These are phyloP conservation scores for Ophiocordyceps australis DNA, from an alignment of 2,329 filamentous ascomycete genomes.

Conservation along the genomic window DNA sequence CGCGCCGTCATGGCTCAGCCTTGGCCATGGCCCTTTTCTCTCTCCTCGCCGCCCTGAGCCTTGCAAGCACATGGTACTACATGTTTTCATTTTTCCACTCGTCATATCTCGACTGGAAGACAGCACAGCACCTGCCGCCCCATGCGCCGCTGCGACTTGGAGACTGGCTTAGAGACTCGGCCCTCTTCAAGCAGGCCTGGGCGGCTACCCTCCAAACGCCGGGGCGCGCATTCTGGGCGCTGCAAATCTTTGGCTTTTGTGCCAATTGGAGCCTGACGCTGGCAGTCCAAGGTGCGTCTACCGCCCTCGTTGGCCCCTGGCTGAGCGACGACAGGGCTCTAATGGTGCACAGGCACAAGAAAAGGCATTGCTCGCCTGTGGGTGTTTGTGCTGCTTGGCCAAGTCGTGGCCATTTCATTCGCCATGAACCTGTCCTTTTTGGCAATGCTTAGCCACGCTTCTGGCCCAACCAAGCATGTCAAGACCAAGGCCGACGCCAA, in stretches of 20 bases:
- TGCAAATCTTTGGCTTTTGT: slow-evolving; percentile 10
- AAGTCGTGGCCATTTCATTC: slow-evolving; percentile 10
- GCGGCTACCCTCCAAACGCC: slow-evolving; percentile 7
- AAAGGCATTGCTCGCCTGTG: slow-evolving; percentile 6
- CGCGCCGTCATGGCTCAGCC: slow-evolving; percentile 1
- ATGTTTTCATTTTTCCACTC: slow-evolving; percentile 9
- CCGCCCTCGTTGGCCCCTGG: background rate
- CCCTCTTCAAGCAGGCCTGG: slow-evolving; percentile 10
- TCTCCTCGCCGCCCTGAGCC: slow-evolving; percentile 7
- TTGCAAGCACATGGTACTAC: slow-evolving; percentile 9
- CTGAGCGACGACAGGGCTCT: too few relatives aligned
- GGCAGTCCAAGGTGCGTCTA: slow-evolving; percentile 6
- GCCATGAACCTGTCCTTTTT: slow-evolving; percentile 10
- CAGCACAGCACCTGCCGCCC: background rate
- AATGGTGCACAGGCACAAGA: slow-evolving; percentile 3
- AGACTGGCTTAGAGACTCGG: slow-evolving; percentile 9
- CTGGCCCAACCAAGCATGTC: too few relatives aligned
- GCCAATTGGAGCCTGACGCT: slow-evolving; percentile 10
- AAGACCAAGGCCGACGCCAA: too few relatives aligned
- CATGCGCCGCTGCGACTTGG: slow-evolving; percentile 5
- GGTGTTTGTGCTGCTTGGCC: slow-evolving; percentile 9
- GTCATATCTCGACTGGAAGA: slow-evolving; percentile 5
- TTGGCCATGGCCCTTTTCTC: slow-evolving; percentile 5
- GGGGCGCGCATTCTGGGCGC: slow-evolving; percentile 8
- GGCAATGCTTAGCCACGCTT: too few relatives aligned